Conservation (phyloP, 768 basidiomycete species). For the Coprinopsis sp. region DNA sequence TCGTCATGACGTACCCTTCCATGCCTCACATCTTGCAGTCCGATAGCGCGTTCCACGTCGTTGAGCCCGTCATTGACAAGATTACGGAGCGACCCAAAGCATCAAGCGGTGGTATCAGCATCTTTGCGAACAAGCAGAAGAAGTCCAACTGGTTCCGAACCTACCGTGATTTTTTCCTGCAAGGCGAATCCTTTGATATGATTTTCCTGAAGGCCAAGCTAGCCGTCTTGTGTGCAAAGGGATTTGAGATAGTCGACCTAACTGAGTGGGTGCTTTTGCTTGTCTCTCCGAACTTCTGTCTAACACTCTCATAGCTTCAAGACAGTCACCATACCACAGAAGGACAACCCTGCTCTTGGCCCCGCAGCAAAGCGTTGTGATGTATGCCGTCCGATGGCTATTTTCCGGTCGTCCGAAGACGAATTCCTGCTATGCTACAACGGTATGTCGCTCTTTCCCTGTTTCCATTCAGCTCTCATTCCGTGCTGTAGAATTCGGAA, state of each 20-base stretch:
- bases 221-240: conserved; percentile 87
- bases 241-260: conserved; percentile 97
- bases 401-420: conserved; percentile 89
- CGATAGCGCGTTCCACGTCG: conserved; percentile 91
- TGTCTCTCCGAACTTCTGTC: neutral
- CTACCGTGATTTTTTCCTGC: conserved; percentile 92
- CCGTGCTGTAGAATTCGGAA: conserved; percentile 68
- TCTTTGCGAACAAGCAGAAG: conserved; percentile 72
- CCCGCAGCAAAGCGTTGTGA: conserved; percentile 83
- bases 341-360: conserved; percentile 62
- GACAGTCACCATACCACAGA: conserved; percentile 83
- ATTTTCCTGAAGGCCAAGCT: conserved; percentile 93
- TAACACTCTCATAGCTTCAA: conserved; percentile 54
- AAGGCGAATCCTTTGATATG: conserved; percentile 85
- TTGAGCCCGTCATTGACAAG: conserved; percentile 94
- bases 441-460: conserved; percentile 46
- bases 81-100: conserved; percentile 74
- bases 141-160: conserved; percentile 94
- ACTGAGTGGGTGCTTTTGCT: conserved; percentile 60
- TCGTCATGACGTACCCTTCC: neutral
- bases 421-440: conserved; percentile 95
- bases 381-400: conserved; percentile 81
- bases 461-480: conserved; percentile 1
- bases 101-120: conserved; percentile 63
- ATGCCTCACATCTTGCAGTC: conserved; percentile 33